A percentile compares a stretch with the other conserved stretches of the same genome.
phyloP scores from a whole-genome alignment of 352 stramenopile genomes.

The Globisporangium rhizosaccharum region DNA sequence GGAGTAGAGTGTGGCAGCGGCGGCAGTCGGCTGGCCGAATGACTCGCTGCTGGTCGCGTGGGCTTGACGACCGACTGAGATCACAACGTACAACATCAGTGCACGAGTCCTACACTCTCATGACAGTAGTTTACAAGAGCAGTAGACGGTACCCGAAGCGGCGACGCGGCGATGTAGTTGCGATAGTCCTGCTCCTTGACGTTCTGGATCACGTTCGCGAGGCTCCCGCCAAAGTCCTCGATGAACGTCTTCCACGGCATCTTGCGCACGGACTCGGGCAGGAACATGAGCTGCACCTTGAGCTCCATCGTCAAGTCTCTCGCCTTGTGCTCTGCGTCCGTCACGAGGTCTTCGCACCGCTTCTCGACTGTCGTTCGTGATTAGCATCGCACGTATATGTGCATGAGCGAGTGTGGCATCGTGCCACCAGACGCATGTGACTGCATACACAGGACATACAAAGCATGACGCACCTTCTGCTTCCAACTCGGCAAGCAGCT shows the following conservation, averaged over 20 bases:
- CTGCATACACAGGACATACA: background rate
- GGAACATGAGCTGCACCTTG: conserved; percentile 71
- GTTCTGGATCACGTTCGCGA: conserved; percentile 69
- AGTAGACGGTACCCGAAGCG: conserved; percentile 16
- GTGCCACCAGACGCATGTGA: background rate
- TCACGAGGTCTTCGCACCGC: conserved; percentile 47
- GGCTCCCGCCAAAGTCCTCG: conserved; percentile 66
- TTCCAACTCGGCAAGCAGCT: conserved; percentile 56
- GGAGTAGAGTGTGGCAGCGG: conserved; percentile 6
- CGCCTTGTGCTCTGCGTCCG: conserved; percentile 45
- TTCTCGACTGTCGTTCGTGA: conserved; percentile 44
- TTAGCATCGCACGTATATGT: background rate
- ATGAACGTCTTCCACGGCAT: conserved; percentile 82
- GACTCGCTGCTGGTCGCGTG: background rate
- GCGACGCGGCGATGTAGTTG: conserved; percentile 35
- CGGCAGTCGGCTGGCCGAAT: background rate
- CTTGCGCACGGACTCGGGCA: conserved; percentile 61
- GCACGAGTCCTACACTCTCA: background rate
- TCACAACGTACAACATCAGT: background rate
- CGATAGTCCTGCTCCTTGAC: conserved; percentile 25
- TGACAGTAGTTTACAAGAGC: conserved; percentile 2
- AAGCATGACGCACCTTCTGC: conserved; percentile 35
- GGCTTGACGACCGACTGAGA: conserved; percentile 6
- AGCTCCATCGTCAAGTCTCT: conserved; percentile 70
- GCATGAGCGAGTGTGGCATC: background rate